Evolutionary conservation across 257 asterid species (phyloP).

Genomic region (Solanum chaucha): DNA sequence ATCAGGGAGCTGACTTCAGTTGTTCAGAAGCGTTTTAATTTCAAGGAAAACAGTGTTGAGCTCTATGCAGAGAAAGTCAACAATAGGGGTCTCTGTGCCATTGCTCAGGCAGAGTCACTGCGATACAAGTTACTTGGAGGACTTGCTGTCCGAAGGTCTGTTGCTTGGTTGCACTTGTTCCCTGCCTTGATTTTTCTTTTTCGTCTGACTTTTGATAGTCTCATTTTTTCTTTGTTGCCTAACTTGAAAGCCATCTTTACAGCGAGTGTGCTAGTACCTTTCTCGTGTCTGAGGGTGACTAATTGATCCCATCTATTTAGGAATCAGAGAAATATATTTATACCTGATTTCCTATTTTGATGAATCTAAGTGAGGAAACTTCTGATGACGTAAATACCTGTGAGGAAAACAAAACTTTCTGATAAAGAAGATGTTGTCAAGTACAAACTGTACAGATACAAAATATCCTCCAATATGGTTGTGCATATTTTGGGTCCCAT

Average conservation of each 20-base stretch:
- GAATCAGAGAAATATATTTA: slow-evolving; percentile 1
- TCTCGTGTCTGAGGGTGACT: slow-evolving; percentile 34
- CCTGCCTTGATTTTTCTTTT: neutral
- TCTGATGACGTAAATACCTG: neutral
- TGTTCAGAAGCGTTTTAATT: slow-evolving; percentile 65
- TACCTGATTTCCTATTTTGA: neutral
- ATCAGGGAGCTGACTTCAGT: slow-evolving; percentile 59
- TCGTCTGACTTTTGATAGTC: neutral
- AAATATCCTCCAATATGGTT: neutral
- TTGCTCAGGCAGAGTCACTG: slow-evolving; percentile 67
- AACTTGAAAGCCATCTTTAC: slow-evolving; percentile 16
- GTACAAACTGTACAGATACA: neutral
- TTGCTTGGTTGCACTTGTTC: neutral
- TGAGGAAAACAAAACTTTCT: neutral
- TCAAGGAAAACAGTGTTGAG: slow-evolving; percentile 58
- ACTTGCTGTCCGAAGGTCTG: slow-evolving; percentile 60
- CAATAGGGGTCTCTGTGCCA: slow-evolving; percentile 64
- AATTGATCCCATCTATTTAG: slow-evolving; percentile 8
- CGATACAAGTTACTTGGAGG: slow-evolving; percentile 75
- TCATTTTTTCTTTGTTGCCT: neutral
- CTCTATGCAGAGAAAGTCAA: slow-evolving; percentile 69
- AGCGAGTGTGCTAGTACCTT: slow-evolving; percentile 14
- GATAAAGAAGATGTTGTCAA: neutral
- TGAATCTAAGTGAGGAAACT: slow-evolving; percentile 13
- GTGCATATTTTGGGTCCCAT: neutral